phyloP scores from a whole-genome alignment of 495 filamentous ascomycete species.

The Cenococcum geophilum region DNA sequence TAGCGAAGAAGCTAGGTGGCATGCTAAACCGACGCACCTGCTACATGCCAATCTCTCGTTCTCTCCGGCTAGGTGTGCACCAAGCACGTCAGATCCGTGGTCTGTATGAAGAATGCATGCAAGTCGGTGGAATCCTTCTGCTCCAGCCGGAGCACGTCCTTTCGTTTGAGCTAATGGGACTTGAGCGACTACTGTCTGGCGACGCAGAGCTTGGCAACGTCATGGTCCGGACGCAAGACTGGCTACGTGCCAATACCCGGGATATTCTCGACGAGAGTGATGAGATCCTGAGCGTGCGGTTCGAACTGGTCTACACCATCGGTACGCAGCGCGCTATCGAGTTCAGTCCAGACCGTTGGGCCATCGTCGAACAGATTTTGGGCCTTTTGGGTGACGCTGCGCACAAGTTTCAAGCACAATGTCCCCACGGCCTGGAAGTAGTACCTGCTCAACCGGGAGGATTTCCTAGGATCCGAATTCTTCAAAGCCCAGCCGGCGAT shows the following conservation, averaged over 20 bases:
- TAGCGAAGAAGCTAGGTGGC: constrained; percentile 55
- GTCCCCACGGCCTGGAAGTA: constrained; percentile 42
- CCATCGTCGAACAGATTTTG: constrained; percentile 51
- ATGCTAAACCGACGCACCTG: constrained; percentile 53
- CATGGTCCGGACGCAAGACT: constrained; percentile 27
- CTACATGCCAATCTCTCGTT: constrained; percentile 57
- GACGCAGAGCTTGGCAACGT: constrained; percentile 15
- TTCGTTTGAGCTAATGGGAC: constrained; percentile 60
- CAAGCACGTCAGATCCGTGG: constrained; percentile 34
- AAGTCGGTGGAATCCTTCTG: constrained; percentile 49
- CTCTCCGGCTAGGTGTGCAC: constrained; percentile 34
- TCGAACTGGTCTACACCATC: constrained; percentile 56
- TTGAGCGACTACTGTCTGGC: constrained; percentile 44
- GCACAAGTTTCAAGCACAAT: constrained; percentile 18
- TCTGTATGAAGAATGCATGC: constrained; percentile 46
- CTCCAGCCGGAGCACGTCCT: constrained; percentile 64
- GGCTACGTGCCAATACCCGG: constrained; percentile 26
- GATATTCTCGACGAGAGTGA: constrained; percentile 39
- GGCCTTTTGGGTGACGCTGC: constrained; percentile 38
- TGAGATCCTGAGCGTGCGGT: constrained; percentile 32
- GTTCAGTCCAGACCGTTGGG: constrained; percentile 55
- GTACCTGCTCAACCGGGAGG: constrained; percentile 24
- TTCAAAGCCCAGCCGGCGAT: constrained; percentile 37
- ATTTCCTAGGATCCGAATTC: constrained; percentile 45
- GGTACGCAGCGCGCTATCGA: constrained; percentile 53